These are phyloP conservation scores for Nymphaea thermarum DNA, from an alignment of 164 flowering plant species.

Conservation along the genomic window DNA sequence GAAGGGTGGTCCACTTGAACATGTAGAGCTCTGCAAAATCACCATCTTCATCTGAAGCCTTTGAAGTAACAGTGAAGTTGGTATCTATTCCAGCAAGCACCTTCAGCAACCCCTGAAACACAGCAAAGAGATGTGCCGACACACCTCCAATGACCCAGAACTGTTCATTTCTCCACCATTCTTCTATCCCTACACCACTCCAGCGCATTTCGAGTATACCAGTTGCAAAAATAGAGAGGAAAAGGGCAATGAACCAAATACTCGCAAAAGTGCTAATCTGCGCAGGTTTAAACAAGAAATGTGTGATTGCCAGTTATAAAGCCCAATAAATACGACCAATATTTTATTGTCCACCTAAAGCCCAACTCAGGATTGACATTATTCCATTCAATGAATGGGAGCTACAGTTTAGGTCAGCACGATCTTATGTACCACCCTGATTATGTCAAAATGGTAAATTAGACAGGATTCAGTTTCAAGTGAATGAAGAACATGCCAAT, in stretches of 20 bases:
- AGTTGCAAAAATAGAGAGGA: slow-evolving; percentile 23
- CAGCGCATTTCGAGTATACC: slow-evolving; percentile 27
- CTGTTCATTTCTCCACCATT: slow-evolving; percentile 31
- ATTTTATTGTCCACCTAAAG: no score
- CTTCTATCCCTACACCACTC: slow-evolving; percentile 29
- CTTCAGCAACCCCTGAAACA: slow-evolving; percentile 23
- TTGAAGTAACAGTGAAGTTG: slow-evolving; percentile 27
- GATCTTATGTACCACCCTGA: no score
- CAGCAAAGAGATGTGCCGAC: slow-evolving; percentile 26
- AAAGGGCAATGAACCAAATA: slow-evolving; percentile 20
- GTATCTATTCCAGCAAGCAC: slow-evolving; percentile 24
- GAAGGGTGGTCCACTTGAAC: slow-evolving; percentile 24
- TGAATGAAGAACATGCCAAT: no score
- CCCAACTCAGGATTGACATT: no score
- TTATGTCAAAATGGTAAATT: no score
- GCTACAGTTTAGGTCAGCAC: no score
- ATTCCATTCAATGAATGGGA: no score
- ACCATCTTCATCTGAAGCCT: slow-evolving; percentile 22
- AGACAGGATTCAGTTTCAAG: no score
- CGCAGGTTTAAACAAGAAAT: no score
- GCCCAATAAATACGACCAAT: no score
- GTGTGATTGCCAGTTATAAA: no score
- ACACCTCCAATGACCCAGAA: slow-evolving; percentile 30
- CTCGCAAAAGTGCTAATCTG: slow-evolving; percentile 23
- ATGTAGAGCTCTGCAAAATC: slow-evolving; percentile 22